Evolutionary conservation across 257 asterid species (phyloP).

Genomic region (Marsdenia floribunda): DNA sequence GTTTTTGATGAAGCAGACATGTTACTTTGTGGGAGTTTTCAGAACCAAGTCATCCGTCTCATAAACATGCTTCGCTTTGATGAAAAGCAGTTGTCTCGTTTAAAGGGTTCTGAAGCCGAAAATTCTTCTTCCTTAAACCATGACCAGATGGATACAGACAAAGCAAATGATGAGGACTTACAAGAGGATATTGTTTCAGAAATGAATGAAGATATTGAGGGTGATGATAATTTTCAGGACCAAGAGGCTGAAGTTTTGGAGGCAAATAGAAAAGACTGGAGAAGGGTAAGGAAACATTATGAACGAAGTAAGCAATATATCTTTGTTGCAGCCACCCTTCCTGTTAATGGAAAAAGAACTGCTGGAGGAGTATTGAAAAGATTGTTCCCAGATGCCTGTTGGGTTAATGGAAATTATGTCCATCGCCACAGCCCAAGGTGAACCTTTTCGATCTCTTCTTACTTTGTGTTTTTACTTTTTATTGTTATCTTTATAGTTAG

Average conservation of each 20-base stretch:
- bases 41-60: conserved; percentile 87
- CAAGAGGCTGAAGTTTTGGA: conserved; percentile 31
- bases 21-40: conserved; percentile 91
- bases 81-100: conserved; percentile 73
- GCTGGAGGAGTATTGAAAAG: conserved; percentile 85
- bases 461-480: conserved; percentile 7
- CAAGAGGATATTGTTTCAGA: conserved; percentile 37
- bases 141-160: conserved; percentile 22
- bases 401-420: conserved; percentile 90
- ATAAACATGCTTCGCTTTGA: conserved; percentile 89
- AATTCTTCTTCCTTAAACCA: conserved; percentile 18
- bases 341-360: conserved; percentile 83
- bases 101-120: conserved; percentile 28
- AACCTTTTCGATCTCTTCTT: conserved; percentile 9
- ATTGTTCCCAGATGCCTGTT: conserved; percentile 81
- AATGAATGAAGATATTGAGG: conserved; percentile 40
- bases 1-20: conserved; percentile 98
- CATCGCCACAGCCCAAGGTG: conserved; percentile 95
- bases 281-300: conserved; percentile 74
- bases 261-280: conserved; percentile 61
- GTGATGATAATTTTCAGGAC: conserved; percentile 26
- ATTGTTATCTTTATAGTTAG: not conserved
- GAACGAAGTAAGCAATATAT: conserved; percentile 90
- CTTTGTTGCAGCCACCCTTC: conserved; percentile 97
- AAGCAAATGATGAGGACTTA: conserved; percentile 31